Percentiles rank a stretch among this genome's conserved stretches.
phyloP scores from a whole-genome alignment of 2,329 filamentous ascomycete species.

The Parastagonospora nodorum region DNA sequence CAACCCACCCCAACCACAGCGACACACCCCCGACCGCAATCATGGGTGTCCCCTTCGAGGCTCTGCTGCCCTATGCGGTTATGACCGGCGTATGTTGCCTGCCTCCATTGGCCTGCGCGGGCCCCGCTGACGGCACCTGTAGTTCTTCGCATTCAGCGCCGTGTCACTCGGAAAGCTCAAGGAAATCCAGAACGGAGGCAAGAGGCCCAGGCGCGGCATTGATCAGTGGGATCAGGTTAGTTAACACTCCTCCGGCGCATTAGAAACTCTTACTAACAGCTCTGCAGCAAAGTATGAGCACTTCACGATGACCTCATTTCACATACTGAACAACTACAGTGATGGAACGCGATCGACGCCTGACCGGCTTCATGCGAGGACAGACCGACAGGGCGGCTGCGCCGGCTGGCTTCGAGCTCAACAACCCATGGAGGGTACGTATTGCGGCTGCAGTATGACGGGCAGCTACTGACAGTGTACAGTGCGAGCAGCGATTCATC shows the following conservation, averaged over 20 bases:
- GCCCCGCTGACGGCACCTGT: conserved; percentile 27
- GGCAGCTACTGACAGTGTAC: conserved; percentile 30
- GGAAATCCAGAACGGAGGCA: conserved; percentile 67
- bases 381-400: conserved; percentile 65
- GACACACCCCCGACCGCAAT: conserved; percentile 39
- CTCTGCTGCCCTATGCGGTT: conserved; percentile 67
- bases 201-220: conserved; percentile 63
- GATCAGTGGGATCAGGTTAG: conserved; percentile 70
- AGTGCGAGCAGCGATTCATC: conserved; percentile 47
- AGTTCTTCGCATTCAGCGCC: conserved; percentile 67
- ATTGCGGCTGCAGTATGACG: neutral
- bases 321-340: conserved; percentile 53
- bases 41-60: conserved; percentile 71
- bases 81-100: conserved; percentile 61
- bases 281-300: conserved; percentile 59
- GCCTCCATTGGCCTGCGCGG: conserved; percentile 10
- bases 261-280: conserved; percentile 47
- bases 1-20: conserved; percentile 20
- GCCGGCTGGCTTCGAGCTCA: conserved; percentile 67
- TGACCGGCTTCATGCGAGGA: conserved; percentile 65
- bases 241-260: conserved; percentile 15
- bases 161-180: conserved; percentile 62
- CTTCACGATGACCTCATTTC: conserved; percentile 36
- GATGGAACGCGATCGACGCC: conserved; percentile 68
- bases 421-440: conserved; percentile 70